phyloP scores from a whole-genome alignment of 441 rosid genomes.

The Erodium moschatum region DNA sequence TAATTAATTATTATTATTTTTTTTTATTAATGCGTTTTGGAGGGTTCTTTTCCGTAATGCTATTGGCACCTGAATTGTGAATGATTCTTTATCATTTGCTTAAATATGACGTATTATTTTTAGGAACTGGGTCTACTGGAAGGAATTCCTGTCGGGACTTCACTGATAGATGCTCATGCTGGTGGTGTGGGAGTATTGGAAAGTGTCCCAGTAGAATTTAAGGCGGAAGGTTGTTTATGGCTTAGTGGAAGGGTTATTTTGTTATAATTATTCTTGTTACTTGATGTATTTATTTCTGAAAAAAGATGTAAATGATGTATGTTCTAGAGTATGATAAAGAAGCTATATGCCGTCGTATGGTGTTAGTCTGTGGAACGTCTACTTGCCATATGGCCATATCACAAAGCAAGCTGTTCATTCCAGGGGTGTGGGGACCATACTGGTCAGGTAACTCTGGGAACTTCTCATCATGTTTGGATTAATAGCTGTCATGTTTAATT shows the following conservation, averaged over 20 bases:
- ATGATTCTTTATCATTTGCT: conserved; percentile 9
- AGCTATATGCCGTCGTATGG: conserved; percentile 68
- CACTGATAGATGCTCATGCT: conserved; percentile 96
- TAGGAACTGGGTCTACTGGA: conserved; percentile 72
- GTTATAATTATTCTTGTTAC: neutral
- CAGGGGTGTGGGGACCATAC: conserved; percentile 99
- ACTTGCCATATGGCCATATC: conserved; percentile 96
- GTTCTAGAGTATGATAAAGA: conserved; percentile 50
- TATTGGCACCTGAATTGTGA: conserved; percentile 5
- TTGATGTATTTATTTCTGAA: conserved; percentile 3
- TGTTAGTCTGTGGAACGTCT: conserved; percentile 88
- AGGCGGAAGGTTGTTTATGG: conserved; percentile 43
- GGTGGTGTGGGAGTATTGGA: conserved; percentile 96
- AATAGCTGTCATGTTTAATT: neutral
- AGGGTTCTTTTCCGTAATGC: conserved; percentile 18
- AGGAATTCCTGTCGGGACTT: conserved; percentile 83
- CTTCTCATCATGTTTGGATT: neutral
- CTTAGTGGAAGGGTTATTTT: conserved; percentile 9
- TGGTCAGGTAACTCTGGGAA: conserved; percentile 73
- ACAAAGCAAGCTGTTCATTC: conserved; percentile 67
- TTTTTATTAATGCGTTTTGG: conserved; percentile 15
- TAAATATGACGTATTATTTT: conserved; percentile 18
- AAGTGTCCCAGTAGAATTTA: conserved; percentile 42
- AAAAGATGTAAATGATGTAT: neutral
- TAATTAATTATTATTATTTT: neutral